These are phyloP conservation scores for Rhododendron williamsianum DNA, from an alignment of 148 eudicot genomes.

Conservation along the genomic window DNA sequence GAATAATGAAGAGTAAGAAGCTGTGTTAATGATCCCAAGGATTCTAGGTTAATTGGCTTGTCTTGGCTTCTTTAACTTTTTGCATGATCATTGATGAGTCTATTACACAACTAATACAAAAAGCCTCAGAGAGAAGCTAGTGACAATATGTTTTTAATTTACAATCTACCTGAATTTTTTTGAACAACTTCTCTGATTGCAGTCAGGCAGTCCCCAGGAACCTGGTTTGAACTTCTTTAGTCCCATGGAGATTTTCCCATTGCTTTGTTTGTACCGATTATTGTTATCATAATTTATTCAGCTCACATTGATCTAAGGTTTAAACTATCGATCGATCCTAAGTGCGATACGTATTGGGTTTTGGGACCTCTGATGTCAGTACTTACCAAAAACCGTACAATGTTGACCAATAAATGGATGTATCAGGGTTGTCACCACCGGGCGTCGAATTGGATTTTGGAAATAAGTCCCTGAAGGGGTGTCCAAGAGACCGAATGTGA, in stretches of 20 bases:
- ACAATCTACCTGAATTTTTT: neutral
- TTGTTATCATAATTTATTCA: neutral
- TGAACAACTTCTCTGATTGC: neutral
- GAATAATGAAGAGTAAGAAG: slow-evolving; percentile 13
- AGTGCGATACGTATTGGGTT: neutral
- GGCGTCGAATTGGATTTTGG: neutral
- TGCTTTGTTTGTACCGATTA: neutral
- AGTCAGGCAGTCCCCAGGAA: neutral
- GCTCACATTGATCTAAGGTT: neutral
- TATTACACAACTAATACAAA: neutral
- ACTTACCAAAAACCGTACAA: neutral
- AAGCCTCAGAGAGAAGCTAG: neutral
- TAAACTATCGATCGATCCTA: neutral
- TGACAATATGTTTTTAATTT: neutral
- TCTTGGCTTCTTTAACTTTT: neutral
- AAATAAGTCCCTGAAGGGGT: neutral
- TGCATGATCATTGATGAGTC: neutral
- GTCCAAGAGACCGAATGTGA: neutral
- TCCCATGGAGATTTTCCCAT: neutral
- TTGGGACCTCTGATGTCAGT: neutral
- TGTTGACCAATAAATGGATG: neutral
- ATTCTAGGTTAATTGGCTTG: slow-evolving; percentile 1
- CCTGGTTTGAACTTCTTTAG: neutral
- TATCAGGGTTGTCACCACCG: neutral
- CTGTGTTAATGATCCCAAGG: neutral